Percentiles rank a stretch among this genome's conserved stretches.
Evolutionary conservation across 495 filamentous ascomycete species (phyloP).

Genomic region (Margaritispora aquatica): DNA sequence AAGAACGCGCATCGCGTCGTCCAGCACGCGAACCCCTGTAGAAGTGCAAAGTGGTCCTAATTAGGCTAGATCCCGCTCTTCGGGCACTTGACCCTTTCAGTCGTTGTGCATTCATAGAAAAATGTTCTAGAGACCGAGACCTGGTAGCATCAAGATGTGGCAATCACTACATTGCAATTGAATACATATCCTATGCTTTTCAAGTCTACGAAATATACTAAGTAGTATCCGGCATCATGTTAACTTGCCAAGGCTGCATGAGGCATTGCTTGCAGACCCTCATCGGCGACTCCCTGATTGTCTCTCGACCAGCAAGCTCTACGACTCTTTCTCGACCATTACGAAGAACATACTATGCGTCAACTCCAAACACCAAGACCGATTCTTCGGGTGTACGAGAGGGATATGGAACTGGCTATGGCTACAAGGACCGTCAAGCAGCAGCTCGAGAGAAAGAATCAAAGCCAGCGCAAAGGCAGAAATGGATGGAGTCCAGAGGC

Average conservation of each 20-base stretch:
- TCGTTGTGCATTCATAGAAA: not conserved
- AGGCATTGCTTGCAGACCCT: conserved; percentile 13
- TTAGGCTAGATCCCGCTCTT: not conserved
- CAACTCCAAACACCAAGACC: not conserved
- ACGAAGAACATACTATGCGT: not conserved
- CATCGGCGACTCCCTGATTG: conserved; percentile 10
- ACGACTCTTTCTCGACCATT: not conserved
- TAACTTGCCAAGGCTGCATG: conserved; percentile 17
- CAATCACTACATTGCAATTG: not conserved
- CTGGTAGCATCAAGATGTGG: too few species aligned
- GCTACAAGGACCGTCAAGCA: not conserved
- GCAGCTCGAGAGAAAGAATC: not conserved
- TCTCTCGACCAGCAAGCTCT: not conserved
- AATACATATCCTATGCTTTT: too few species aligned
- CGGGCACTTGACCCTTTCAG: not conserved
- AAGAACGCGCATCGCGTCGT: not conserved
- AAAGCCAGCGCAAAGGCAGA: not conserved
- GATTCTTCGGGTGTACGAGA: not conserved
- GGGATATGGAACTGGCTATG: not conserved
- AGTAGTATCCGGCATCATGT: conserved; percentile 9
- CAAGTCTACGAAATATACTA: too few species aligned
- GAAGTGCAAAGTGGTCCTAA: not conserved
- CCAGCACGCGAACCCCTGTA: conserved; percentile 4
- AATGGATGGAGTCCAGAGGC: conserved; percentile 21
- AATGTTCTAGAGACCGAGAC: not conserved